These are phyloP conservation scores for Cryptococcus amylolentus DNA, from an alignment of 1,284 basidiomycete species.

Conservation along the genomic window DNA sequence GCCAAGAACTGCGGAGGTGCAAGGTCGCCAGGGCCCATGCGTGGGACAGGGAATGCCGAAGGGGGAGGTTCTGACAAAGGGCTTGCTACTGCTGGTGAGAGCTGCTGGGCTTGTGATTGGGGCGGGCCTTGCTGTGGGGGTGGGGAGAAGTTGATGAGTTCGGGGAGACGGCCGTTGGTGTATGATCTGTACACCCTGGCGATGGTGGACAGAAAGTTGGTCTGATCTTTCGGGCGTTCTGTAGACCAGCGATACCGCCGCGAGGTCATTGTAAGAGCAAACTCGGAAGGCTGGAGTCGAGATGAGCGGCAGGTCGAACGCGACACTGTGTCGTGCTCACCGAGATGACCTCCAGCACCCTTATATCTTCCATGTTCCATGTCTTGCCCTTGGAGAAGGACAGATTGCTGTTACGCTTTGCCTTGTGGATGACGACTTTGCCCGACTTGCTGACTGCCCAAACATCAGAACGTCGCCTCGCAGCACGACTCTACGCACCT, in stretches of 20 bases:
- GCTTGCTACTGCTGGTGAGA: slow-evolving; percentile 9
- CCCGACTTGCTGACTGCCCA: slow-evolving; percentile 51
- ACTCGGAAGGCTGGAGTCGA: slow-evolving; percentile 57
- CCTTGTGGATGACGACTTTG: slow-evolving; percentile 82
- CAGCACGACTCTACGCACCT: slow-evolving; percentile 58
- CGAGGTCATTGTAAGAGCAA: slow-evolving; percentile 73
- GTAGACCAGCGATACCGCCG: slow-evolving; percentile 83
- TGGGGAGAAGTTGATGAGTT: slow-evolving; percentile 43
- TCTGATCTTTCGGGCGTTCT: slow-evolving; percentile 67
- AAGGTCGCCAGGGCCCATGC: background rate
- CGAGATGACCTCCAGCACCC: slow-evolving; percentile 68
- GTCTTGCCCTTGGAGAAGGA: slow-evolving; percentile 97
- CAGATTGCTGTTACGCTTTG: slow-evolving; percentile 90
- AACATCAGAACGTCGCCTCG: background rate
- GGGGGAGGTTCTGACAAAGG: background rate
- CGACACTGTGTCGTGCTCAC: slow-evolving; percentile 48
- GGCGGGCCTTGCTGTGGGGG: slow-evolving; percentile 6
- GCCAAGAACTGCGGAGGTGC: slow-evolving; percentile 15
- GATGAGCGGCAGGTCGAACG: background rate
- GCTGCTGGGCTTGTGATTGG: background rate
- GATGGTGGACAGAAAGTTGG: slow-evolving; percentile 64
- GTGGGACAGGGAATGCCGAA: background rate
- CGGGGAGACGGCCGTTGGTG: slow-evolving; percentile 55
- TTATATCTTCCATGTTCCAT: slow-evolving; percentile 81
- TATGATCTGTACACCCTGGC: slow-evolving; percentile 67